These are phyloP conservation scores for Cercospora sojina DNA, from an alignment of 2,329 filamentous ascomycete genomes.

Conservation along the genomic window DNA sequence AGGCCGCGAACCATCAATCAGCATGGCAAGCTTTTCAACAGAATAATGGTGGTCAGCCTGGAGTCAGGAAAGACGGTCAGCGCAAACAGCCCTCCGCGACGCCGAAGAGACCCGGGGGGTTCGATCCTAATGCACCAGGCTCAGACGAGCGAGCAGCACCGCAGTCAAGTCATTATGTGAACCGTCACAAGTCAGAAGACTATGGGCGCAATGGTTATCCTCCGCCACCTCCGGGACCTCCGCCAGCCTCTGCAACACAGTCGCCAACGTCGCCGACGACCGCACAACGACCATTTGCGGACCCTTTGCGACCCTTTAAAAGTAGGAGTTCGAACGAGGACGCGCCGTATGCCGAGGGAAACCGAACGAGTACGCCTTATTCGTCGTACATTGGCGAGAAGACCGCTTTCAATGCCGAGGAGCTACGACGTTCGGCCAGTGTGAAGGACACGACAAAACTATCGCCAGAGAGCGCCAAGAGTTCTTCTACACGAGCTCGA, in stretches of 20 bases:
- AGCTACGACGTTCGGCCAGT: constrained; percentile 54
- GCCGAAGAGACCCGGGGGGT: constrained; percentile 54
- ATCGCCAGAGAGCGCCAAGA: constrained; percentile 28
- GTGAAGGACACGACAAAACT: constrained; percentile 46
- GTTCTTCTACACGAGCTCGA: constrained; percentile 28
- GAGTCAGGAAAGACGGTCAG: constrained; percentile 41
- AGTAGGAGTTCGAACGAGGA: constrained; percentile 33
- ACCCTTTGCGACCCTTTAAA: constrained; percentile 42
- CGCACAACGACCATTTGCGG: constrained; percentile 40
- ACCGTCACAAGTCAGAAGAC: constrained; percentile 35
- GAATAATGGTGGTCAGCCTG: constrained; percentile 30
- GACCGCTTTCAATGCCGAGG: constrained; percentile 55
- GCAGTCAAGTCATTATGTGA: constrained; percentile 29
- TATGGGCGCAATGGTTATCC: constrained; percentile 31
- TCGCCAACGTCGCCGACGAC: constrained; percentile 32
- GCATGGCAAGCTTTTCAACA: constrained; percentile 38
- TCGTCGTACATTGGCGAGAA: constrained; percentile 56
- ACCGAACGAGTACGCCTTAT: constrained; percentile 56
- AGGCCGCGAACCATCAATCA: constrained; percentile 36
- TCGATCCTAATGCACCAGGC: constrained; percentile 58
- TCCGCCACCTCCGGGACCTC: constrained; percentile 40
- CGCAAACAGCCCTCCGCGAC: constrained; percentile 37
- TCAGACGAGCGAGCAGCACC: constrained; percentile 59
- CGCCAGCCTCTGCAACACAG: constrained; percentile 37
- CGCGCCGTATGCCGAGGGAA: constrained; percentile 47